Percentiles rank a stretch among this genome's conserved stretches.
These are phyloP conservation scores for Eimeria acervulina DNA, from an alignment of 169 alveolate species.

Conservation along the genomic window DNA sequence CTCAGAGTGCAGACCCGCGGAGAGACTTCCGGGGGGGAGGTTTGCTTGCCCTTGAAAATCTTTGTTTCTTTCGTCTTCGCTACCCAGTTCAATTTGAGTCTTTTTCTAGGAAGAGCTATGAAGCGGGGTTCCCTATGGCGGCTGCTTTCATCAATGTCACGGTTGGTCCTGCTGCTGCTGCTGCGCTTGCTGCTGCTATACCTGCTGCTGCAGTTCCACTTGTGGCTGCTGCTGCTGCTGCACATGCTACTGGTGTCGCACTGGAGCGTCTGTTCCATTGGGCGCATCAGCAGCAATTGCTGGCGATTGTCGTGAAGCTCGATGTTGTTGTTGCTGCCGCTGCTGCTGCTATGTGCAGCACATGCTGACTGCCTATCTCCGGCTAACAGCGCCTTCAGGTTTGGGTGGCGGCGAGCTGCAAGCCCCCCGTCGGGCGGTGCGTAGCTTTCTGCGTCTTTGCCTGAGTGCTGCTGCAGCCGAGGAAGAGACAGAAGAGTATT, in stretches of 20 bases:
- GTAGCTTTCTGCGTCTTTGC: slow-evolving; percentile 51
- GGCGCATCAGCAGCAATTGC: neutral
- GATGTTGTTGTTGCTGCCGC: neutral
- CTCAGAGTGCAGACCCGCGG: slow-evolving; percentile 67
- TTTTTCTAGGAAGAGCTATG: slow-evolving; percentile 21
- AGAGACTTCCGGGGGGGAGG: slow-evolving; percentile 64
- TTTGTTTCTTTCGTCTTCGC: neutral
- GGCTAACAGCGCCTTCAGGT: slow-evolving; percentile 18
- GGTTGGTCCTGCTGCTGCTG: slow-evolving; percentile 32
- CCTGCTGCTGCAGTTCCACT: neutral
- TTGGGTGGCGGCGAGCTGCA: slow-evolving; percentile 29
- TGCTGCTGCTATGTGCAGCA: slow-evolving; percentile 59
- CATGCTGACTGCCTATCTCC: slow-evolving; percentile 63
- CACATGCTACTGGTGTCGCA: neutral
- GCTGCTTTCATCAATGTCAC: slow-evolving; percentile 49
- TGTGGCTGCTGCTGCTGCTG: slow-evolving; percentile 29
- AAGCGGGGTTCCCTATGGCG: slow-evolving; percentile 65
- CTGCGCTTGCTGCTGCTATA: neutral
- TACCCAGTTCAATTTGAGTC: neutral
- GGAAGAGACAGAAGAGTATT: neutral
- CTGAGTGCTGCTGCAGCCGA: slow-evolving; percentile 33
- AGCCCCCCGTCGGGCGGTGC: slow-evolving; percentile 66
- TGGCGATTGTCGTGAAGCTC: neutral
- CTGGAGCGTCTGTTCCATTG: neutral
- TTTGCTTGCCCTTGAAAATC: slow-evolving; percentile 37